These are phyloP conservation scores for Sclerotinia glacialis DNA, from an alignment of 2,329 filamentous ascomycete species.

Conservation along the genomic window DNA sequence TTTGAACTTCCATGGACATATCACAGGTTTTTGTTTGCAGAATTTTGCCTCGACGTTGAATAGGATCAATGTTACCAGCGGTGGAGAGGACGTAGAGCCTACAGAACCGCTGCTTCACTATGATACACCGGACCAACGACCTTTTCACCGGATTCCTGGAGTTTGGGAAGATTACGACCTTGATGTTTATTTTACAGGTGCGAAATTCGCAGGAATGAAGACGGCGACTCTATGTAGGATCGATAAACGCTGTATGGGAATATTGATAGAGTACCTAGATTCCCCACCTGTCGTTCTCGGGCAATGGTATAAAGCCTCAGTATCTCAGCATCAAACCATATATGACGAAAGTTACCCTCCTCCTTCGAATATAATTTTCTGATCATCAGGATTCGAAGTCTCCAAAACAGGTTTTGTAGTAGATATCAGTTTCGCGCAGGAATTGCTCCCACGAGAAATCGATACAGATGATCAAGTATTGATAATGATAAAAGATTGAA, in stretches of 20 bases:
- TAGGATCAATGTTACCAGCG: background rate
- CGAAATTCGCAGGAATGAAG: background rate
- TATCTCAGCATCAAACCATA: background rate
- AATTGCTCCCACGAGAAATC: background rate
- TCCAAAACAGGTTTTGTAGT: background rate
- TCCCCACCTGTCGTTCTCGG: background rate
- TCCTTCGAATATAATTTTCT: background rate
- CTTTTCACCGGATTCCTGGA: background rate
- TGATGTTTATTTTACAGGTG: background rate
- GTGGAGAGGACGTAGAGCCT: background rate
- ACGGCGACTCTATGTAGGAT: background rate
- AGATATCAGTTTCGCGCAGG: background rate
- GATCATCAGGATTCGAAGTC: background rate
- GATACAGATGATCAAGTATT: background rate
- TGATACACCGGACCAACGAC: background rate
- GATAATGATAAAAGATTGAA: no score
- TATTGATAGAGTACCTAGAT: background rate
- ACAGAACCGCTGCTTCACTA: background rate
- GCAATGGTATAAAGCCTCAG: background rate
- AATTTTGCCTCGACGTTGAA: background rate
- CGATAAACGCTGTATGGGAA: background rate
- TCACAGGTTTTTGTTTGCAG: background rate
- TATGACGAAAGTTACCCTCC: background rate
- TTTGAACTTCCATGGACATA: background rate
- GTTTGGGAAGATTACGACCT: background rate